phyloP scores from a whole-genome alignment of 371 early-diverging fungal species.

The Neoconidiobolus thromboides region DNA sequence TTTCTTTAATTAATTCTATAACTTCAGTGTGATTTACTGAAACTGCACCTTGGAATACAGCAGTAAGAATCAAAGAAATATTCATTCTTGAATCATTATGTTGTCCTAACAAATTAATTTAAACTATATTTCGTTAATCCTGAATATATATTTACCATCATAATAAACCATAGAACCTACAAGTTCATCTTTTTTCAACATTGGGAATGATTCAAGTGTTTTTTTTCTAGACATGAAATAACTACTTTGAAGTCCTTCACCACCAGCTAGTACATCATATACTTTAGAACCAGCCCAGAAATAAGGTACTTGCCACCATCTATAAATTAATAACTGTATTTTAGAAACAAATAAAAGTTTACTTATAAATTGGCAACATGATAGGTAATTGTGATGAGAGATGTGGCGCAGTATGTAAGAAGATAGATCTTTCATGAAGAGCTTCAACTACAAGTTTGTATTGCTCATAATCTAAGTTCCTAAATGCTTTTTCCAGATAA shows the following conservation, averaged over 20 bases:
- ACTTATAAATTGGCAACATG: conserved; percentile 86
- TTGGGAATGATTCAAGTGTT: conserved; percentile 88
- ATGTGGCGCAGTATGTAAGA: conserved; percentile 93
- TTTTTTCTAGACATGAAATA: conserved; percentile 73
- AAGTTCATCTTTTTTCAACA: conserved; percentile 75
- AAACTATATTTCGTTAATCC: background rate
- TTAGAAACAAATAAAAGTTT: conserved; percentile 11
- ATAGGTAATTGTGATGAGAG: conserved; percentile 87
- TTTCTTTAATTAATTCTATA: conserved; percentile 54
- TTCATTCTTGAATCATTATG: conserved; percentile 98
- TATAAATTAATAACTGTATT: conserved; percentile 9
- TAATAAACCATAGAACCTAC: conserved; percentile 95
- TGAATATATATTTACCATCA: conserved; percentile 40
- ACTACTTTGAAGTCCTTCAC: conserved; percentile 65
- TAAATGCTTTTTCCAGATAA: conserved; percentile 96
- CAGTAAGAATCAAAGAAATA: conserved; percentile 87
- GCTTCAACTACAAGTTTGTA: conserved; percentile 95
- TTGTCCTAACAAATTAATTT: conserved; percentile 33
- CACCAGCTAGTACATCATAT: conserved; percentile 89
- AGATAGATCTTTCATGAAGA: conserved; percentile 85
- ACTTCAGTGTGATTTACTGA: conserved; percentile 95
- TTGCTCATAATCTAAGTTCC: conserved; percentile 89
- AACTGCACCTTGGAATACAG: conserved; percentile 83
- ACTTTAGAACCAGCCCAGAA: conserved; percentile 93
- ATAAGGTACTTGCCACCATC: conserved; percentile 92